Percentiles rank a stretch among this genome's conserved stretches.
Evolutionary conservation across 1,284 basidiomycete genomes (phyloP).

Genomic region (Leccinum griseonigrum): DNA sequence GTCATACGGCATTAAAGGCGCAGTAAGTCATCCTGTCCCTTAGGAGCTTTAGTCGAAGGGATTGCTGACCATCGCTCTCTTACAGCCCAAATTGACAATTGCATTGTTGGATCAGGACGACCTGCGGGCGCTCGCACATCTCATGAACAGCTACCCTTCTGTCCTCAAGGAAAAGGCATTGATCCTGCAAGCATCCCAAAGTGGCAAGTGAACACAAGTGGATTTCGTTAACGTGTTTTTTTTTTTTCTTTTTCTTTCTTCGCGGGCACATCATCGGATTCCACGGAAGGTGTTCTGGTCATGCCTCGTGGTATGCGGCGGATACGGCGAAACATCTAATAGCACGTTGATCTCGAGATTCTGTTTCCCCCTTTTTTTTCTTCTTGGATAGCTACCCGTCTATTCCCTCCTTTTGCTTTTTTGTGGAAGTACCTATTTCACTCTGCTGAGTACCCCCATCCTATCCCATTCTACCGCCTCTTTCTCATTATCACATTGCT

Average conservation of each 20-base stretch:
- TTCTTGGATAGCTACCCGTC: slow-evolving; percentile 17
- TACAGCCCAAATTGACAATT: slow-evolving; percentile 79
- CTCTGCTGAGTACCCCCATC: slow-evolving; percentile 1
- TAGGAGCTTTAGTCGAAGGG: not conserved
- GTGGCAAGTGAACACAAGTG: slow-evolving; percentile 23
- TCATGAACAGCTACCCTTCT: slow-evolving; percentile 84
- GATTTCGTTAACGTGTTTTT: not conserved
- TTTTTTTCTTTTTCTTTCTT: not conserved
- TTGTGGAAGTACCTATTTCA: slow-evolving; percentile 15
- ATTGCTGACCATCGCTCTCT: slow-evolving; percentile 3
- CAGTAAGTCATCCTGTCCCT: slow-evolving; percentile 45
- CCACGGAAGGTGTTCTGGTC: not conserved
- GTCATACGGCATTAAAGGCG: slow-evolving; percentile 74
- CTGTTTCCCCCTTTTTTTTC: not conserved
- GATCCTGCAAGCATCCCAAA: slow-evolving; percentile 36
- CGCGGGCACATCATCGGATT: not conserved
- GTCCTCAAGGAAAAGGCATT: slow-evolving; percentile 76
- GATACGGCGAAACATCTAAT: not conserved
- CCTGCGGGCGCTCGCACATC: slow-evolving; percentile 74
- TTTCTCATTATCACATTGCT: slow-evolving; percentile 8
- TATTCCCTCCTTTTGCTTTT: slow-evolving; percentile 4
- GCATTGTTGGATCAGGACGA: slow-evolving; percentile 82
- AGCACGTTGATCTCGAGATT: not conserved
- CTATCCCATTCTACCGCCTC: not conserved
- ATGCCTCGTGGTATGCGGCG: not conserved